A percentile compares a stretch with the other conserved stretches of the same genome.
phyloP scores from a whole-genome alignment of 345 rosid species.

The Noccaea caerulescens region DNA sequence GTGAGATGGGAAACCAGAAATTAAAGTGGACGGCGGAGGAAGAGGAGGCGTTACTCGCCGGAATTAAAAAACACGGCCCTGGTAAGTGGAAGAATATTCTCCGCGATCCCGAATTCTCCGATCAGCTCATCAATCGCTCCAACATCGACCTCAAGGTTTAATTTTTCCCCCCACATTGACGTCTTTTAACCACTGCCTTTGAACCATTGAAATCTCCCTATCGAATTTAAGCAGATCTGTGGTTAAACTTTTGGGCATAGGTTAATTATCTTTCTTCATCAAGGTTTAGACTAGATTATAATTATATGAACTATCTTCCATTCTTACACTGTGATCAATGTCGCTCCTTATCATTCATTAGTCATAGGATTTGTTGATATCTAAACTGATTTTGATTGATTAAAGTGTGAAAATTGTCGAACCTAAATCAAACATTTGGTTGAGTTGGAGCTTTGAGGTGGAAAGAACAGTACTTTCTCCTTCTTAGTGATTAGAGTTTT shows the following conservation, averaged over 20 bases:
- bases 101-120: conserved; percentile 73
- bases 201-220: not conserved
- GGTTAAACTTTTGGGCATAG: not conserved
- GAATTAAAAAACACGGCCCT: conserved; percentile 68
- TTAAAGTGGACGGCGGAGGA: conserved; percentile 79
- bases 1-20: conserved; percentile 80
- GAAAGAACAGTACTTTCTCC: conserved; percentile 15
- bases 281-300: conserved; percentile 1
- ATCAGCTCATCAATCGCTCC: conserved; percentile 66
- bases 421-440: not conserved
- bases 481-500: not conserved
- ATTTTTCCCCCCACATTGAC: not conserved
- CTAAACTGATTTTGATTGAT: conserved; percentile 1
- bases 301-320: not conserved
- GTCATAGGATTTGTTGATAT: not conserved
- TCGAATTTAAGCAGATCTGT: not conserved
- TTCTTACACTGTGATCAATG: not conserved
- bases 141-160: conserved; percentile 92
- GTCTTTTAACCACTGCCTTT: not conserved
- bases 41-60: conserved; percentile 75
- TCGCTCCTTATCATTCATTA: not conserved
- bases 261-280: not conserved
- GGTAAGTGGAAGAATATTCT: conserved; percentile 92
- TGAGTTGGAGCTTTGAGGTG: conserved; percentile 6
- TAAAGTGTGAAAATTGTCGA: not conserved